These are phyloP conservation scores for Periconia sp. DNA, from an alignment of 2,329 filamentous ascomycete genomes.

Conservation along the genomic window DNA sequence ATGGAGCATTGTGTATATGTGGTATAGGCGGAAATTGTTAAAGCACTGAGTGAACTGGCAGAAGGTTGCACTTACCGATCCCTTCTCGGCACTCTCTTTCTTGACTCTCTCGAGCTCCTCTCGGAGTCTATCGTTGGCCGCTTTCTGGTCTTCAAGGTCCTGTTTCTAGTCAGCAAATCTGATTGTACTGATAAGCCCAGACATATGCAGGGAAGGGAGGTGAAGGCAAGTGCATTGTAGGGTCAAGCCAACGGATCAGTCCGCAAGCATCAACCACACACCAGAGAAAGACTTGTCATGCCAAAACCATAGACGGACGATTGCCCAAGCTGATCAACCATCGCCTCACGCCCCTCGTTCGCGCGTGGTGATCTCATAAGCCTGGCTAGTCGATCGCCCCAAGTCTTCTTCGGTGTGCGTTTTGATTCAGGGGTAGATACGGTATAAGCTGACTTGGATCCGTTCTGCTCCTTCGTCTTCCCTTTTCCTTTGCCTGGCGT, in stretches of 20 bases:
- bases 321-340: background rate
- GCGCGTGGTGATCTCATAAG: slow-evolving; percentile 23
- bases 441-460: slow-evolving; percentile 21
- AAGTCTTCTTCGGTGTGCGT: slow-evolving; percentile 23
- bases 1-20: too few species aligned
- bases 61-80: slow-evolving; percentile 37
- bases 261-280: background rate
- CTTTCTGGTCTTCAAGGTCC: slow-evolving; percentile 36
- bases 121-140: slow-evolving; percentile 24
- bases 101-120: slow-evolving; percentile 36
- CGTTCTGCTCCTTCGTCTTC: slow-evolving; percentile 13
- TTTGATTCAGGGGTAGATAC: slow-evolving; percentile 20
- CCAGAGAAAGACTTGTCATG: slow-evolving; percentile 35
- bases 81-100: slow-evolving; percentile 38
- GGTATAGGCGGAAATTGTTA: too few species aligned
- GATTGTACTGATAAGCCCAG: background rate
- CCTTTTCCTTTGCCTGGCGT: slow-evolving; percentile 11
- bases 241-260: background rate
- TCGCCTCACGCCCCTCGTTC: background rate
- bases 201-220: slow-evolving; percentile 1
- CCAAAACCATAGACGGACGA: slow-evolving; percentile 6
- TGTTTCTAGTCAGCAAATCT: slow-evolving; percentile 6
- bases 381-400: slow-evolving; percentile 23
- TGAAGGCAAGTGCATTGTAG: background rate
- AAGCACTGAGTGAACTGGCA: too few species aligned